These are phyloP conservation scores for Backusella sp. DNA, from an alignment of 192 early-diverging fungal genomes.

Conservation along the genomic window DNA sequence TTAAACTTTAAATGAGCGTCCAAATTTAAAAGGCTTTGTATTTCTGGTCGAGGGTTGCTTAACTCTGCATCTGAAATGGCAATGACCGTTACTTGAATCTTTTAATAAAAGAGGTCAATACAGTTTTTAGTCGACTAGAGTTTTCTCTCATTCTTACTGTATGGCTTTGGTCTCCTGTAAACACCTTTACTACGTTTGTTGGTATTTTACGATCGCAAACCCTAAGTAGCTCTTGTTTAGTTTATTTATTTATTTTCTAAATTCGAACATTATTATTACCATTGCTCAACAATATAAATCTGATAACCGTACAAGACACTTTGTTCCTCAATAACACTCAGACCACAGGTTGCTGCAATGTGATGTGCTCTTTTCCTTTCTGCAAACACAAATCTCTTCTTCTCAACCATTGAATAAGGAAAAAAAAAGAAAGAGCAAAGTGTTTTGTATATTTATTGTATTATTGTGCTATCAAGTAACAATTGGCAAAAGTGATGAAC, in stretches of 20 bases:
- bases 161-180: conserved; percentile 40
- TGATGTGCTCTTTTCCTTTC: conserved; percentile 28
- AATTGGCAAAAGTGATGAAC: too few relatives aligned
- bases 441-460: too few relatives aligned
- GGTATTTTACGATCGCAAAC: conserved; percentile 37
- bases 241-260: neutral
- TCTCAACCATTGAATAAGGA: conserved; percentile 26
- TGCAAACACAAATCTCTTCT: conserved; percentile 35
- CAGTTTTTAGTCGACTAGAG: neutral
- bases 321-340: conserved; percentile 25
- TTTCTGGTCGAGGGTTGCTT: conserved; percentile 27
- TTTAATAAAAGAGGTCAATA: neutral
- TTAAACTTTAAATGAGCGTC: conserved; percentile 33
- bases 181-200: conserved; percentile 44
- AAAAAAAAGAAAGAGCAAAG: too few relatives aligned
- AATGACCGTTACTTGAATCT: conserved; percentile 42
- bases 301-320: conserved; percentile 39
- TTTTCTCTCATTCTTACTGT: conserved; percentile 16
- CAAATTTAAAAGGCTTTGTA: conserved; percentile 25
- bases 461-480: too few relatives aligned
- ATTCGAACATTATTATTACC: conserved; percentile 20
- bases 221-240: conserved; percentile 22
- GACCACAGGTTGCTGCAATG: conserved; percentile 25
- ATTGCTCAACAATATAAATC: conserved; percentile 50
- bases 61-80: conserved; percentile 31